Evolutionary conservation across 2,329 filamentous ascomycete genomes (phyloP).

Genomic region (Sphaerostilbella broomeana): DNA sequence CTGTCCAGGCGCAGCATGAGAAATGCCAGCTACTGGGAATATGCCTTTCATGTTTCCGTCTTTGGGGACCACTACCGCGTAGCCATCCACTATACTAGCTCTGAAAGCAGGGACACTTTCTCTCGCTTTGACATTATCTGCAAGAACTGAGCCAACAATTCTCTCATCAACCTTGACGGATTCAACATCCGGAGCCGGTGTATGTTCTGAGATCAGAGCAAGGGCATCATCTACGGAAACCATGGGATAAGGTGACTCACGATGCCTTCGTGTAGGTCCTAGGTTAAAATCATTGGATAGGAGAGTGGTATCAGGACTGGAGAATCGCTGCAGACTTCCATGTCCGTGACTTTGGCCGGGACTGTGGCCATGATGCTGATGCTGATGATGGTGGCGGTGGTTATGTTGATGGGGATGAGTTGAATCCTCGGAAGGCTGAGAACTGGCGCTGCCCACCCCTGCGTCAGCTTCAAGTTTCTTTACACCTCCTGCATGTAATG

Average conservation of each 20-base stretch:
- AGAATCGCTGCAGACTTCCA: slow-evolving; percentile 62
- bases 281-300: slow-evolving; percentile 56
- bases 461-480: slow-evolving; percentile 80
- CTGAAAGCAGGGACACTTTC: slow-evolving; percentile 90
- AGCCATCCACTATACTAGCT: slow-evolving; percentile 95
- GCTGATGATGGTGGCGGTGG: slow-evolving; percentile 48
- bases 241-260: slow-evolving; percentile 90
- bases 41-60: slow-evolving; percentile 64
- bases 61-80: slow-evolving; percentile 67
- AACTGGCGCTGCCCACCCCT: slow-evolving; percentile 43
- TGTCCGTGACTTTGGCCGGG: slow-evolving; percentile 44
- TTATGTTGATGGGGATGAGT: slow-evolving; percentile 25
- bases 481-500: slow-evolving; percentile 71
- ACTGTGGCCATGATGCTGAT: slow-evolving; percentile 47
- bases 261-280: slow-evolving; percentile 63
- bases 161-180: slow-evolving; percentile 54
- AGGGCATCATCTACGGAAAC: slow-evolving; percentile 78
- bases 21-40: slow-evolving; percentile 81
- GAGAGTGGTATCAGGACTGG: slow-evolving; percentile 50
- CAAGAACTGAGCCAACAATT: slow-evolving; percentile 72
- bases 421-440: slow-evolving; percentile 31
- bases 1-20: slow-evolving; percentile 72
- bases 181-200: slow-evolving; percentile 54
- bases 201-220: slow-evolving; percentile 62
- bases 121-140: slow-evolving; percentile 69